Evolutionary conservation across 2,329 filamentous ascomycete genomes (phyloP).

Genomic region (Trichoderma koningiopsis): DNA sequence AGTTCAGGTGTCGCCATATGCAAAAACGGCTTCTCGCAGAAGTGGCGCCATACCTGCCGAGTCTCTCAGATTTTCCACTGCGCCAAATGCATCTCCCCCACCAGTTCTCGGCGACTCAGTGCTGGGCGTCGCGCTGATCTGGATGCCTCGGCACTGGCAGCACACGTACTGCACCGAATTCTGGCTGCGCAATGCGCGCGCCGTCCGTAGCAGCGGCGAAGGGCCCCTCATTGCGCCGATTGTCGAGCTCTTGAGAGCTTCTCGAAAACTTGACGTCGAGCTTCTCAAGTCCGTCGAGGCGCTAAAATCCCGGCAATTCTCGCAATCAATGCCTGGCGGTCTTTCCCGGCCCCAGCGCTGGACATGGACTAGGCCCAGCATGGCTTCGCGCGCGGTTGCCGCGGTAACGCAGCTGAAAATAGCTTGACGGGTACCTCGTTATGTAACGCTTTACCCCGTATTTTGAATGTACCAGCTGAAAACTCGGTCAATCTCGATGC

Average conservation of each 20-base stretch:
- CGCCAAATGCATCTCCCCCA: constrained; percentile 59
- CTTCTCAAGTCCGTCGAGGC: constrained; percentile 5
- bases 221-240: constrained; percentile 47
- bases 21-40: neutral
- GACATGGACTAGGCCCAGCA: constrained; percentile 22
- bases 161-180: constrained; percentile 47
- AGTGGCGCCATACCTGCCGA: constrained; percentile 49
- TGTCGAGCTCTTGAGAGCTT: constrained; percentile 22
- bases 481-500: constrained; percentile 19
- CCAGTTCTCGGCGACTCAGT: constrained; percentile 54
- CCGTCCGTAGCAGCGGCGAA: constrained; percentile 43
- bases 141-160: constrained; percentile 60
- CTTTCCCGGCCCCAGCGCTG: constrained; percentile 36
- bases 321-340: constrained; percentile 32
- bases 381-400: constrained; percentile 37
- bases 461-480: constrained; percentile 18
- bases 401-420: constrained; percentile 31
- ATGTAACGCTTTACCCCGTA: constrained; percentile 10
- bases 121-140: constrained; percentile 64
- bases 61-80: constrained; percentile 49
- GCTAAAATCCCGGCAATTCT: constrained; percentile 25
- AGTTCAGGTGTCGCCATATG: neutral
- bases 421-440: neutral
- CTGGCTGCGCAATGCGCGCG: constrained; percentile 37
- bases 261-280: constrained; percentile 6